Evolutionary conservation across 2,329 filamentous ascomycete genomes (phyloP).

Genomic region (Talaromyces sp.): DNA sequence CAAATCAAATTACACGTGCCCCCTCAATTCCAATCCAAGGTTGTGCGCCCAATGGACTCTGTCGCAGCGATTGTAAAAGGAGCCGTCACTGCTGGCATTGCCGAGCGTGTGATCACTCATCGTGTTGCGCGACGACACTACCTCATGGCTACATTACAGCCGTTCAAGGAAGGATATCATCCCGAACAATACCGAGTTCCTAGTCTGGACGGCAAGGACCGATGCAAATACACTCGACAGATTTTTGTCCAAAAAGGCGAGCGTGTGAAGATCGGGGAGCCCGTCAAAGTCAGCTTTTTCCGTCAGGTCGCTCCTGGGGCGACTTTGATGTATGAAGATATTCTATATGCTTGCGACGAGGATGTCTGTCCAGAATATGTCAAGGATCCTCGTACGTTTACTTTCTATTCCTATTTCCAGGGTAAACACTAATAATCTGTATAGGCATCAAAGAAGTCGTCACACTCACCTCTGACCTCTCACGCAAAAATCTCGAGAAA

Average conservation of each 20-base stretch:
- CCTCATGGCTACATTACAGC: slow-evolving; percentile 97
- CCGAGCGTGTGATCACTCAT: slow-evolving; percentile 91
- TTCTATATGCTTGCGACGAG: slow-evolving; percentile 94
- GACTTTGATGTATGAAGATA: slow-evolving; percentile 98
- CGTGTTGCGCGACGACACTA: slow-evolving; percentile 96
- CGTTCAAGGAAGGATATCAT: slow-evolving; percentile 98
- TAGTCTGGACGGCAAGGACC: slow-evolving; percentile 90
- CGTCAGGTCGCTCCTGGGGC: slow-evolving; percentile 94
- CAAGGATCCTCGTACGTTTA: slow-evolving; percentile 89
- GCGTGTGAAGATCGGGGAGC: slow-evolving; percentile 97
- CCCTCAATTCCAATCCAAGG: slow-evolving; percentile 96
- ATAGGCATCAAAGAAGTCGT: slow-evolving; percentile 98
- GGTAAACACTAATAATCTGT: slow-evolving; percentile 5
- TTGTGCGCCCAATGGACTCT: slow-evolving; percentile 97
- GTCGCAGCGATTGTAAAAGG: slow-evolving; percentile 98
- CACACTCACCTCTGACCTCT: slow-evolving; percentile 92
- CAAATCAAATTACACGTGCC: slow-evolving; percentile 98
- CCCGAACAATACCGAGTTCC: slow-evolving; percentile 97
- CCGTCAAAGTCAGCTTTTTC: slow-evolving; percentile 98
- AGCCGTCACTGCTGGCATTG: slow-evolving; percentile 95
- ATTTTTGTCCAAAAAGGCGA: slow-evolving; percentile 99
- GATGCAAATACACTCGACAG: slow-evolving; percentile 97
- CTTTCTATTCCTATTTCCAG: not conserved
- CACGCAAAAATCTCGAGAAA: slow-evolving; percentile 96
- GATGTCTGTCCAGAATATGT: slow-evolving; percentile 98